A percentile compares a stretch with the other conserved stretches of the same genome.
These are phyloP conservation scores for Orbilia blumenaviensis DNA, from an alignment of 2,329 filamentous ascomycete genomes.

Conservation along the genomic window DNA sequence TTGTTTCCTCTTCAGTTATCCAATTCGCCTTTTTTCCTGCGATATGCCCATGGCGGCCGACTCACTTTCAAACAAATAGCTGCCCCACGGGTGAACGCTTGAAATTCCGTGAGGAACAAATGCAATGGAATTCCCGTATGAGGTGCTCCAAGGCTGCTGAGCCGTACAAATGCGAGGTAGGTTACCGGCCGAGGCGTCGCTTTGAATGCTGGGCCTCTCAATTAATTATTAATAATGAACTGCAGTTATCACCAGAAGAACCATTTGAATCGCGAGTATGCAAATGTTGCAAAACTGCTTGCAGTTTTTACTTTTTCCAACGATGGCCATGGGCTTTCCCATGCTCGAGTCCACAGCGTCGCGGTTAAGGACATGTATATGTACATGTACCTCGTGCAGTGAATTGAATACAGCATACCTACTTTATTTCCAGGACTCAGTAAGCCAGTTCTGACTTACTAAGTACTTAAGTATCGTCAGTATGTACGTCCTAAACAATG, in stretches of 20 bases:
- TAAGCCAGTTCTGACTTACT: not conserved
- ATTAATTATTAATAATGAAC: constrained; percentile 40
- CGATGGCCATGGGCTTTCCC: constrained; percentile 19
- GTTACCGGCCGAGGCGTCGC: constrained; percentile 30
- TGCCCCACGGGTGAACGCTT: constrained; percentile 38
- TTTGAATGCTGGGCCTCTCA: constrained; percentile 33
- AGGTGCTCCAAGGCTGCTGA: constrained; percentile 17
- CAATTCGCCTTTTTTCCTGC: constrained; percentile 17
- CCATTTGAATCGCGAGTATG: constrained; percentile 40
- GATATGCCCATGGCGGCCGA: constrained; percentile 34
- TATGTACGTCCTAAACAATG: no score
- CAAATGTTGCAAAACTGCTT: constrained; percentile 48
- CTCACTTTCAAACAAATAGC: constrained; percentile 52
- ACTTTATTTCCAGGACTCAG: no score
- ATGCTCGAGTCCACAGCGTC: constrained; percentile 25
- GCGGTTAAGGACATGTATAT: constrained; percentile 36
- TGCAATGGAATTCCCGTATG: constrained; percentile 48
- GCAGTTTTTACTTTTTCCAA: constrained; percentile 40
- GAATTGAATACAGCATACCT: not conserved
- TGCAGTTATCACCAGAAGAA: constrained; percentile 40
- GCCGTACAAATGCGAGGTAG: constrained; percentile 23
- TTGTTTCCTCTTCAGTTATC: constrained; percentile 39
- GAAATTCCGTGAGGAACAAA: constrained; percentile 22
- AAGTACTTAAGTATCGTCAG: not conserved
- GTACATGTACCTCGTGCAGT: constrained; percentile 37